Conservation (phyloP, 345 rosid genomes). For the Cardamine chenopodiifolia region DNA sequence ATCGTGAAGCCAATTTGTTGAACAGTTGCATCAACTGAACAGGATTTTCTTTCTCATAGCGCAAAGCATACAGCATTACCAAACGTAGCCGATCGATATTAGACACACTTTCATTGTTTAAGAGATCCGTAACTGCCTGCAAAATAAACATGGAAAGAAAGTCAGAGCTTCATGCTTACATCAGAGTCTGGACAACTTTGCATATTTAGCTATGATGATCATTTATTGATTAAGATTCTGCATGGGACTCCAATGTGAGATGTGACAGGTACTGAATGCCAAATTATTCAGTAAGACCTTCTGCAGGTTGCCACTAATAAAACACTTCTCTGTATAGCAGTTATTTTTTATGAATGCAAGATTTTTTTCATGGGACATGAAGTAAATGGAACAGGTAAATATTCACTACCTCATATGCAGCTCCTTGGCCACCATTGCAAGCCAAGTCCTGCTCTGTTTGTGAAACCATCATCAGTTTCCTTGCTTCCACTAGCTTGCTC, state of each 20-base stretch:
- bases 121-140: slow-evolving; percentile 92
- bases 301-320: slow-evolving; percentile 6
- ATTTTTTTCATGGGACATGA: not conserved
- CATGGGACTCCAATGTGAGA: not conserved
- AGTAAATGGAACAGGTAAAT: slow-evolving; percentile 6
- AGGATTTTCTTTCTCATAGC: slow-evolving; percentile 96
- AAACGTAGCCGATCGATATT: slow-evolving; percentile 83
- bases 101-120: slow-evolving; percentile 80
- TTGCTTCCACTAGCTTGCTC: slow-evolving; percentile 92
- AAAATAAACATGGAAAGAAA: slow-evolving; percentile 35
- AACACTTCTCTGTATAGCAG: not conserved
- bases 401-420: slow-evolving; percentile 87
- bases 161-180: slow-evolving; percentile 28
- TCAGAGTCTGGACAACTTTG: not conserved
- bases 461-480: slow-evolving; percentile 91
- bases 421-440: slow-evolving; percentile 96
- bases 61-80: slow-evolving; percentile 92
- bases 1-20: slow-evolving; percentile 84
- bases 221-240: not conserved
- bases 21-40: slow-evolving; percentile 97
- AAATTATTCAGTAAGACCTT: slow-evolving; percentile 14
- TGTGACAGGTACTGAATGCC: not conserved
- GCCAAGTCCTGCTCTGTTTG: slow-evolving; percentile 97
- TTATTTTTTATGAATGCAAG: not conserved
- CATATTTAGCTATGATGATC: not conserved